phyloP scores from a whole-genome alignment of 2,329 filamentous ascomycete genomes.

The Diaporthe velutina region DNA sequence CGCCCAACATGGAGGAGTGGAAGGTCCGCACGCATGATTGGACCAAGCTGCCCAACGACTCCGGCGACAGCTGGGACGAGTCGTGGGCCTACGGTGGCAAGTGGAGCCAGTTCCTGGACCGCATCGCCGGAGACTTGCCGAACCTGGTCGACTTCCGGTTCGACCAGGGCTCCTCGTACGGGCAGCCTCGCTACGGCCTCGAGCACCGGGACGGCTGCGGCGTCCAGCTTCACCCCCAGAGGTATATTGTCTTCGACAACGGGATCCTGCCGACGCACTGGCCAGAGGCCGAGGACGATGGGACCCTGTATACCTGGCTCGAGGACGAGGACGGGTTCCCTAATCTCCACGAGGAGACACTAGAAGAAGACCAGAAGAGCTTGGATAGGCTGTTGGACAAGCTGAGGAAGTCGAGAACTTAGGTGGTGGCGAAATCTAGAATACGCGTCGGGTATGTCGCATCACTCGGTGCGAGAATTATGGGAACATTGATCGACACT shows the following conservation, averaged over 20 bases:
- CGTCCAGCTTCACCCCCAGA: not conserved
- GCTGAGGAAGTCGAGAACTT: not conserved
- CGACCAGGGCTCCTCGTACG: not conserved
- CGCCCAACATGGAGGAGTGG: not conserved
- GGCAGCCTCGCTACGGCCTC: not conserved
- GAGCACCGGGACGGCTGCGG: not conserved
- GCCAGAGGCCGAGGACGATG: not conserved
- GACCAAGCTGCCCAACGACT: not conserved
- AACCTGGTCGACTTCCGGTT: constrained; percentile 32
- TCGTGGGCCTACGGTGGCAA: constrained; percentile 25
- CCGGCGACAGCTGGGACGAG: not conserved
- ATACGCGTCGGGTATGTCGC: not conserved
- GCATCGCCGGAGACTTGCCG: constrained; percentile 19
- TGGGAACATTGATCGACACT: not conserved
- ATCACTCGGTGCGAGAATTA: not conserved
- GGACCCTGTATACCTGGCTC: not conserved
- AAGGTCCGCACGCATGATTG: constrained; percentile 21
- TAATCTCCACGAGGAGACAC: constrained; percentile 10
- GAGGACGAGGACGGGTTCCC: not conserved
- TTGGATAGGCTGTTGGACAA: constrained; percentile 3
- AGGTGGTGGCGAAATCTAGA: not conserved
- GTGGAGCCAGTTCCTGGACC: constrained; percentile 31
- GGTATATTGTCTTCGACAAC: constrained; percentile 28
- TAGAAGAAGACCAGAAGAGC: constrained; percentile 20
- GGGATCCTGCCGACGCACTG: constrained; percentile 10